Conservation (phyloP, 208 protist species). For the Trypanosoma boissoni region DNA sequence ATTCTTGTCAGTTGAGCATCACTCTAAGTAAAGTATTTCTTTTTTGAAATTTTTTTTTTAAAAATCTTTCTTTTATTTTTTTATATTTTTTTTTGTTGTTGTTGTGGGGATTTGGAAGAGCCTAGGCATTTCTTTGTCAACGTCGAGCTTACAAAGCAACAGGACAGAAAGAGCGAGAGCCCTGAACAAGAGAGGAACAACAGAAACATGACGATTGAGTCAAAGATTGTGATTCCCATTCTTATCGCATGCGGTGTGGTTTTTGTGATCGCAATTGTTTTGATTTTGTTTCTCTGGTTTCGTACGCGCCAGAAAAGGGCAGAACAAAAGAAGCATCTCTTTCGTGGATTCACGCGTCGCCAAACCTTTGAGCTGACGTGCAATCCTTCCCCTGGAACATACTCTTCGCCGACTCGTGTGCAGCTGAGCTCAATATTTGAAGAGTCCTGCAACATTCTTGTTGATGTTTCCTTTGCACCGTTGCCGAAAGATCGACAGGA, state of each 20-base stretch:
- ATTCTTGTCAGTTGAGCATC: not conserved
- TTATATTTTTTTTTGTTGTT: not conserved
- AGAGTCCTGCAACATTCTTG: conserved; percentile 42
- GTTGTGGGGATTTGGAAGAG: no score
- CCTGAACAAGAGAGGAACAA: no score
- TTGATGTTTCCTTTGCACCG: conserved; percentile 28
- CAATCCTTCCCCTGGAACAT: conserved; percentile 23
- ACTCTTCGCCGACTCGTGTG: conserved; percentile 26
- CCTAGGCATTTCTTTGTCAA: no score
- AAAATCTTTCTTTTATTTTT: not conserved
- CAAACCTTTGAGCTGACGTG: conserved; percentile 21
- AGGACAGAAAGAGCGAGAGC: no score
- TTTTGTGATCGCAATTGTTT: conserved; percentile 36
- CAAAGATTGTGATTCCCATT: conserved; percentile 50
- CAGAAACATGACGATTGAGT: conserved; percentile 32
- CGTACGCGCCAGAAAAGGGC: not conserved
- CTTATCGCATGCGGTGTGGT: conserved; percentile 51
- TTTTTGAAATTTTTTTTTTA: not conserved
- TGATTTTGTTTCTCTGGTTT: not conserved
- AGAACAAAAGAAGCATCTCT: not conserved
- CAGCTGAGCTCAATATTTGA: conserved; percentile 21
- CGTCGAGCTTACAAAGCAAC: no score
- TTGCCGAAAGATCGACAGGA: not conserved
- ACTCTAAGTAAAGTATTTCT: conserved; percentile 16
- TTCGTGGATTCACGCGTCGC: conserved; percentile 25